Conservation (phyloP, 139 green algal species). For the Marvania coccoides region DNA sequence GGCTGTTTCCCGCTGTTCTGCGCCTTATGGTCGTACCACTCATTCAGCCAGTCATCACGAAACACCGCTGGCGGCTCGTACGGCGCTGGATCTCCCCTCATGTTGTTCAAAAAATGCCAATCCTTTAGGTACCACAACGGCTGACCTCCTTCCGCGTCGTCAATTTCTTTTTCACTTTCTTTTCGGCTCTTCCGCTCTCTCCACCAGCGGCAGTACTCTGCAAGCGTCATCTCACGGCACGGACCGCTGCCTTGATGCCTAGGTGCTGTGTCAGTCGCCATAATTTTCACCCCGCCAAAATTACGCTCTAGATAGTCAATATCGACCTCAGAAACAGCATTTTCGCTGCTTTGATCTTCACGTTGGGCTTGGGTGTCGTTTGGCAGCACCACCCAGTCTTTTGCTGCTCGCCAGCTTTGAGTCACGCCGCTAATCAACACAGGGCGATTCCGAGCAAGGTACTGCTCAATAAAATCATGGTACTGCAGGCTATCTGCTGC, state of each 20-base stretch:
- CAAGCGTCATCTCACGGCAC: conserved; percentile 36
- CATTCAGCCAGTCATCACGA: conserved; percentile 85
- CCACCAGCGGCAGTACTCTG: conserved; percentile 46
- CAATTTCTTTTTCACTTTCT: not conserved
- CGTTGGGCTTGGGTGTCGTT: too few species aligned
- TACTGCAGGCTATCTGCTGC: conserved; percentile 3
- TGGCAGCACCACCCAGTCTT: not conserved
- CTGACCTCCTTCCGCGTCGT: not conserved
- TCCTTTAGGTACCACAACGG: conserved; percentile 77
- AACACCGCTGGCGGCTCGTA: conserved; percentile 66
- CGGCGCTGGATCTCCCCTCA: conserved; percentile 18
- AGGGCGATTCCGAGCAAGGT: conserved; percentile 14
- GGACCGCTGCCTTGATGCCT: conserved; percentile 25
- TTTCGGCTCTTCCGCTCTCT: not conserved
- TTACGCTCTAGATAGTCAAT: not conserved
- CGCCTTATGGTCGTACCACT: conserved; percentile 35
- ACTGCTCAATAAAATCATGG: conserved; percentile 13
- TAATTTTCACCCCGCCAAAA: not conserved
- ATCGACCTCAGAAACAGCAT: too few species aligned
- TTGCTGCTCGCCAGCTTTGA: conserved; percentile 1
- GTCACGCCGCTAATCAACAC: conserved; percentile 12
- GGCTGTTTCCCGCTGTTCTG: not conserved
- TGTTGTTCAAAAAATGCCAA: conserved; percentile 77
- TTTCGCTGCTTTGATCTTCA: too few species aligned
- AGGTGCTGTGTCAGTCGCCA: not conserved